A percentile compares a stretch with the other conserved stretches of the same genome.
phyloP scores from a whole-genome alignment of 108 stramenopile genomes.

The Nitzschia sp. region DNA sequence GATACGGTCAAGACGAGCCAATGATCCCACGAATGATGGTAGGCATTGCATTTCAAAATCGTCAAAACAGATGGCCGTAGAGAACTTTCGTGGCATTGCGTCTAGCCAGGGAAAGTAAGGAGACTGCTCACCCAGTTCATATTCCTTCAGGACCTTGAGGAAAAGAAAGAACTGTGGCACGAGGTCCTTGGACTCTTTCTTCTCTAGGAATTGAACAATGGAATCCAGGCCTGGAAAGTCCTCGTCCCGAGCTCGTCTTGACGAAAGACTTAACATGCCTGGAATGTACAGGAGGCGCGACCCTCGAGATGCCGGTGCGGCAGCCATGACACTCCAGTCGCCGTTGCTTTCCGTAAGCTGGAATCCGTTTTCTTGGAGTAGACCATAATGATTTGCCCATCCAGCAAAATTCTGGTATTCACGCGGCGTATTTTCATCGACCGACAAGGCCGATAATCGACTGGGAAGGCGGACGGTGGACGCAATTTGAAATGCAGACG shows the following conservation, averaged over 20 bases:
- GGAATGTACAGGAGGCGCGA: slow-evolving; percentile 41
- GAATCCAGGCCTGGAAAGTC: slow-evolving; percentile 5
- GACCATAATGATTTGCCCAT: slow-evolving; percentile 14
- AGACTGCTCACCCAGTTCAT: slow-evolving; percentile 47
- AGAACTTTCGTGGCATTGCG: slow-evolving; percentile 52
- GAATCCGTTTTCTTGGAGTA: slow-evolving; percentile 23
- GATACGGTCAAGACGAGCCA: slow-evolving; percentile 24
- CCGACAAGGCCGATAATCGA: neutral
- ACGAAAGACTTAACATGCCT: neutral
- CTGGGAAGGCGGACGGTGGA: neutral
- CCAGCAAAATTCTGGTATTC: slow-evolving; percentile 1
- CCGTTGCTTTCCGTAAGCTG: slow-evolving; percentile 32
- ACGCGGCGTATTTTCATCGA: slow-evolving; percentile 7
- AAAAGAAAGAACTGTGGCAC: slow-evolving; percentile 47
- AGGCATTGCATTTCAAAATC: slow-evolving; percentile 35
- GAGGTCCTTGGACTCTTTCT: neutral
- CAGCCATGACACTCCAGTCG: slow-evolving; percentile 30
- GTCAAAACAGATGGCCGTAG: slow-evolving; percentile 49
- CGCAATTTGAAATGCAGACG: neutral
- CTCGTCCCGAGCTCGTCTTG: neutral
- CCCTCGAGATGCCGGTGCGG: slow-evolving; percentile 24
- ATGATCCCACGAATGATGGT: slow-evolving; percentile 29
- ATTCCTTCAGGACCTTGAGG: slow-evolving; percentile 54
- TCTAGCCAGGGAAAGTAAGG: slow-evolving; percentile 55
- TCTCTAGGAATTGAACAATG: slow-evolving; percentile 1